phyloP scores from a whole-genome alignment of 2,329 filamentous ascomycete species.

The Fusarium albosuccineum region DNA sequence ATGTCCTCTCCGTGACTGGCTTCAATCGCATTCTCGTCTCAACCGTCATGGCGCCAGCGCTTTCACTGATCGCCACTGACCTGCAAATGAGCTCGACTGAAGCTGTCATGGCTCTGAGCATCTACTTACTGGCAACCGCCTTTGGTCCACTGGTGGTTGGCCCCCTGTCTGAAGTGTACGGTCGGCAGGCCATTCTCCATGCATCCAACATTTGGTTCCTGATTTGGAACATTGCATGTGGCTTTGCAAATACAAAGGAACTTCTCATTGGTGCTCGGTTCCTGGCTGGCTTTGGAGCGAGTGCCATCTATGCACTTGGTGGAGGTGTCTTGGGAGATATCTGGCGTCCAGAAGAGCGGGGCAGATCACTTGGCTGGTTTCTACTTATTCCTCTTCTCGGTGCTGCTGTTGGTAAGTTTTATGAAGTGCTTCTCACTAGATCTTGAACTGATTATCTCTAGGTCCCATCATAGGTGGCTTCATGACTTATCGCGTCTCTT shows the following conservation, averaged over 20 bases:
- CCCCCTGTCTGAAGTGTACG: constrained; percentile 63
- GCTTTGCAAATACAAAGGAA: constrained; percentile 55
- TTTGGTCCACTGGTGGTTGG: constrained; percentile 60
- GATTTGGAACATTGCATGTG: constrained; percentile 61
- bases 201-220: constrained; percentile 63
- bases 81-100: constrained; percentile 63
- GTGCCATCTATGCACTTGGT: constrained; percentile 59
- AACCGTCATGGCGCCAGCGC: constrained; percentile 65
- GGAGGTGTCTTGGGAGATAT: constrained; percentile 62
- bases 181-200: constrained; percentile 57
- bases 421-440: rapidly evolving
- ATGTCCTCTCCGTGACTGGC: constrained; percentile 62
- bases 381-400: constrained; percentile 57
- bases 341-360: constrained; percentile 60
- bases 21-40: constrained; percentile 66
- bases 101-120: constrained; percentile 61
- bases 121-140: constrained; percentile 58
- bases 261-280: constrained; percentile 60
- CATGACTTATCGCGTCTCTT: constrained; percentile 52
- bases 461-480: constrained; percentile 57
- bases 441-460: neutral
- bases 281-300: constrained; percentile 62
- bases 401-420: constrained; percentile 51
- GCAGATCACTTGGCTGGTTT: constrained; percentile 54
- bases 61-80: constrained; percentile 63